Base-by-base conservation (phyloP, 148 eudicot genomes). In the Salicornia ramosissima region DNA sequence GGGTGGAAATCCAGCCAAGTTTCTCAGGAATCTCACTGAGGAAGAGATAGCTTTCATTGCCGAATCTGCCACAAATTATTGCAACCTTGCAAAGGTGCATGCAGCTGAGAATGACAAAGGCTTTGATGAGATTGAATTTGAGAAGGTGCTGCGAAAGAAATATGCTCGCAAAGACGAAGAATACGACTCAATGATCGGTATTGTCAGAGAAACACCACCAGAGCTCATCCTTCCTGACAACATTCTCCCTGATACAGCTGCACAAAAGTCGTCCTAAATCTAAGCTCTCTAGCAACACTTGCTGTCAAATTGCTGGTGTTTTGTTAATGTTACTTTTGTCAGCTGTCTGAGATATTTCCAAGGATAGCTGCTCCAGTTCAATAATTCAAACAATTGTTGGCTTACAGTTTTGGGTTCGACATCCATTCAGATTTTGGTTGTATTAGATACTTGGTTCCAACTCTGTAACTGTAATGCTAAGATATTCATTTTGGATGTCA, bases 1-100 rank as follows among this genome's bases (percentile, higher is more conserved):
- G 86, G 86, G 80, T 22, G 86, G 98, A 29, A 93, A 93, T 75
- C 98, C 98, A 26, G 98, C 98, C 59, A 93, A 86, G 74, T 93
- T 88, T 75, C 74, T 93, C 73, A 83, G 98, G 80, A 90, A 93
- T 80, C 92, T 93, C 62, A 90, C 89, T 31, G 90, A 85, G 61
- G 95, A 93, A 51, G 98, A 93, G 81, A 83, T 88, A 29, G 90
- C 88, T 24, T 90, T 86, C 89, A 90, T 93, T 46, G 65, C 95
- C 14, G 80, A 88, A 65, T 93, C 98, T 36, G 98, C 98, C 45
- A 70, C 77, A 22, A 90, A 86, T 73, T 90, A 93, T 66, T 26
- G 79, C 9, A 85, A 82, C 79, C 81, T 93, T 59, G 98, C 96
- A 12, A 81, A 73, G 68, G 93, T 82, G 68, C 98, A 93, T 58